These are phyloP conservation scores for Rugonectria rugulosa DNA, from an alignment of 2,329 filamentous ascomycete genomes.

Conservation along the genomic window DNA sequence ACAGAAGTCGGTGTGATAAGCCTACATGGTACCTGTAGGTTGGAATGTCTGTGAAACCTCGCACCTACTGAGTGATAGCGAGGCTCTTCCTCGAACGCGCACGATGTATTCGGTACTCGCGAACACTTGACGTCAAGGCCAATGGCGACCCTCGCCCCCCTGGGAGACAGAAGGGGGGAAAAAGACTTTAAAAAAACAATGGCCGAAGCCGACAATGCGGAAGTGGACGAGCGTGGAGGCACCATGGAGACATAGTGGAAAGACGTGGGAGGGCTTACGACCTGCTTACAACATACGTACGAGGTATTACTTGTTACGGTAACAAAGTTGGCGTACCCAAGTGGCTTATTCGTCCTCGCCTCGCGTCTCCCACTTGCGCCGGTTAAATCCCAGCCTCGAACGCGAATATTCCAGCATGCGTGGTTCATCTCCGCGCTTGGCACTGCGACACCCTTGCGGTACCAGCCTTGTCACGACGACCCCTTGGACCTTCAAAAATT, in stretches of 20 bases:
- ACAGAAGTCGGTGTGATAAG: conserved; percentile 39
- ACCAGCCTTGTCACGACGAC: conserved; percentile 5
- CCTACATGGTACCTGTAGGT: too few relatives aligned
- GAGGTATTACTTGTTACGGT: too few relatives aligned
- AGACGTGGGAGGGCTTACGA: conserved; percentile 9
- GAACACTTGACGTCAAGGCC: conserved; percentile 11
- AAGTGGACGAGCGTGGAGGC: conserved; percentile 15
- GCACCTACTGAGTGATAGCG: conserved; percentile 33
- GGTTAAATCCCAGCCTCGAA: conserved; percentile 9
- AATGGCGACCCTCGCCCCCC: too few relatives aligned
- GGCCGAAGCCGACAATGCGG: conserved; percentile 4
- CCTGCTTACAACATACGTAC: conserved; percentile 5
- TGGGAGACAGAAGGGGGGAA: too few relatives aligned
- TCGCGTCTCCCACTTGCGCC: conserved; percentile 10
- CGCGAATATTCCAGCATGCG: conserved; percentile 5
- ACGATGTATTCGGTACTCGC: too few relatives aligned
- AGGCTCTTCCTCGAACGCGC: conserved; percentile 15
- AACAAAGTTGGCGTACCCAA: too few relatives aligned
- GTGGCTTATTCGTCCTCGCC: neutral
- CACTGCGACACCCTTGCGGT: conserved; percentile 12
- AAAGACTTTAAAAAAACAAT: conserved; percentile 22
- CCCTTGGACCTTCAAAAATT: conserved; percentile 2
- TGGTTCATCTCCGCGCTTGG: conserved; percentile 13
- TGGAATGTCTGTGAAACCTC: conserved; percentile 33
- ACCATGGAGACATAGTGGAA: conserved; percentile 8